Evolutionary conservation across 441 rosid genomes (phyloP), one percentile per base, ranked within the genome.

Genomic region (Erodium trifolium): DNA sequence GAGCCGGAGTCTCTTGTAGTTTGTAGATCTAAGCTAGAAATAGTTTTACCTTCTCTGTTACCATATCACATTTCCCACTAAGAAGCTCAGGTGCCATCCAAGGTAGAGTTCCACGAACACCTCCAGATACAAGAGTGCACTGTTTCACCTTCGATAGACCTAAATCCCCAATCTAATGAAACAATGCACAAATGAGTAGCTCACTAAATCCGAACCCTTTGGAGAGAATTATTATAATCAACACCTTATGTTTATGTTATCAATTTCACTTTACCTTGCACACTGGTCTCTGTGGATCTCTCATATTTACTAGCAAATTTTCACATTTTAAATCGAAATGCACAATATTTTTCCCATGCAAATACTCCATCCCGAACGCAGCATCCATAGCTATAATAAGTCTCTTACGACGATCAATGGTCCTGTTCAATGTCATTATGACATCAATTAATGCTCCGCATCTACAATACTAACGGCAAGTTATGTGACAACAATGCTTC

Each of bases 11-110:
- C 10, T 41, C 27, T 7, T 63, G 16, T 23, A 23, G 27, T 23
- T 23, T 23, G 27, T 23, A 23, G 27, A 31, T 43, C 29, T 59
- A 27, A 23, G 10, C 11, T 17, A 41, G 18, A 19, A 45, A 65
- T 19, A 17, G 13, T 37, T 67, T 70, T 78, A 93, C 97, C 97
- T 94, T 92, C 74, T 94, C 99, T 34, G 98, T 80, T 66, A 94
- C 97, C 99, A 94, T 94, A 75, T 87, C 85, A 75, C 88, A 88
- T 87, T 94, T 94, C 63, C 97, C 97, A 75, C 99, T 91, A 73
- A 94, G 80, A 70, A 94, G 97, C 86, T 94, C 97, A 65, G 99
- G 99, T 67, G 99, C 99, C 97, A 94, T 94, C 99, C 99, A 94
- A 39, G 99, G 99, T 70, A 94, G 78, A 70, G 99, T 94, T 68